These are phyloP conservation scores for Macadamia integrifolia DNA, from an alignment of 164 flowering plant genomes.

Conservation along the genomic window DNA sequence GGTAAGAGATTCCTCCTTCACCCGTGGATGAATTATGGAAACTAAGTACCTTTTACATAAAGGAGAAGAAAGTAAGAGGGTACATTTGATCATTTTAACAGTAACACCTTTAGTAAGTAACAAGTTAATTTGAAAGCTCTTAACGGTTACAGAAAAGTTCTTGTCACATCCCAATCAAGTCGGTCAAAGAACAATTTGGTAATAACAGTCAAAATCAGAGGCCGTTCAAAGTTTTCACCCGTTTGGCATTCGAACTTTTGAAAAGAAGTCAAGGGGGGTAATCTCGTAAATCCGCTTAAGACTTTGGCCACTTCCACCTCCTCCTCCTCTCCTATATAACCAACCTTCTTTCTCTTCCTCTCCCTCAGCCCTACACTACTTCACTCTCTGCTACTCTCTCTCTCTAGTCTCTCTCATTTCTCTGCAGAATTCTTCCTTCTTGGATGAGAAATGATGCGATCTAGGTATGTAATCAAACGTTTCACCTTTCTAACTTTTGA, in stretches of 20 bases:
- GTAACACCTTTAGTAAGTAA: too few relatives aligned
- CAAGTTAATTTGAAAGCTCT: too few relatives aligned
- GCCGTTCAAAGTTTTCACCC: constrained; percentile 32
- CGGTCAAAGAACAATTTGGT: constrained; percentile 40
- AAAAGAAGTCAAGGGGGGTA: constrained; percentile 31
- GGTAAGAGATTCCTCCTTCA: too few relatives aligned
- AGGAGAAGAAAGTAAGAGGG: too few relatives aligned
- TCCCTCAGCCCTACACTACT: constrained; percentile 20
- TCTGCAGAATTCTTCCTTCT: background rate
- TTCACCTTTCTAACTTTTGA: too few relatives aligned
- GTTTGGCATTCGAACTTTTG: constrained; percentile 27
- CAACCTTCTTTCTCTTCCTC: constrained; percentile 12
- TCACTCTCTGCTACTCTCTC: constrained; percentile 5
- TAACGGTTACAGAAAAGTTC: too few relatives aligned
- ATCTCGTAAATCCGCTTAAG: constrained; percentile 25
- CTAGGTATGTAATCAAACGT: background rate
- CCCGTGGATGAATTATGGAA: too few relatives aligned
- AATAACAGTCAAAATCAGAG: constrained; percentile 47
- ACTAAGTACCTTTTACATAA: too few relatives aligned
- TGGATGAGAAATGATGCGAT: constrained; percentile 1
- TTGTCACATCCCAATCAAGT: constrained; percentile 13
- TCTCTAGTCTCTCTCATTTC: background rate
- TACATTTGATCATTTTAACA: too few relatives aligned
- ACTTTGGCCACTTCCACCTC: constrained; percentile 9
- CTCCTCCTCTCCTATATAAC: constrained; percentile 24